phyloP scores from a whole-genome alignment of 1,284 basidiomycete species.

The Veloboletus limbatus region DNA sequence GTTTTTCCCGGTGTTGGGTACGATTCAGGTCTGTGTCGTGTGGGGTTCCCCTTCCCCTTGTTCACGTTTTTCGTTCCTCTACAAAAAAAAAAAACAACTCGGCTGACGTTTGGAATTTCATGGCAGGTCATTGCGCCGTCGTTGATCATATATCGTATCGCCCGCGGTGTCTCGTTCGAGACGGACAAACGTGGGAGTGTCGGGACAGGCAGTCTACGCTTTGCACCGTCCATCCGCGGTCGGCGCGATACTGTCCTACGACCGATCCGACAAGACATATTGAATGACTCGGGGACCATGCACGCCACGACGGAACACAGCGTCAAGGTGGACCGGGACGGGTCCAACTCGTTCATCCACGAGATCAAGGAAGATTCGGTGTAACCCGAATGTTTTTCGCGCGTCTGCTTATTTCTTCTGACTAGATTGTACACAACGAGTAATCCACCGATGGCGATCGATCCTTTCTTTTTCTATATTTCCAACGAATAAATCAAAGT shows the following conservation, averaged over 20 bases:
- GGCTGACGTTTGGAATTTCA: too few species aligned
- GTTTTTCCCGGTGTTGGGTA: constrained; percentile 22
- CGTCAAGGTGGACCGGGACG: constrained; percentile 3
- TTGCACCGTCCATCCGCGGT: constrained; percentile 1
- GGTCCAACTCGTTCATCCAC: constrained; percentile 17
- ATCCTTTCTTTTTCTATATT: too few species aligned
- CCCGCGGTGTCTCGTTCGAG: constrained; percentile 16
- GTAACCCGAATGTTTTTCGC: too few species aligned
- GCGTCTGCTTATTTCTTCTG: too few species aligned
- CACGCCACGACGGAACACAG: constrained; percentile 1
- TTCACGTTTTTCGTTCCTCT: too few species aligned
- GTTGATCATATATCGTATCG: constrained; percentile 25
- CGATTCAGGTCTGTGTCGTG: constrained; percentile 22
- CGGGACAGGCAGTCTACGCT: constrained; percentile 8
- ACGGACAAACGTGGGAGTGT: constrained; percentile 10
- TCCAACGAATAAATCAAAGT: too few species aligned
- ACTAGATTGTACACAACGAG: constrained; percentile 5
- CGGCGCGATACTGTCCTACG: background rate
- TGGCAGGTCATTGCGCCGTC: constrained; percentile 18
- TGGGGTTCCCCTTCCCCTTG: too few species aligned
- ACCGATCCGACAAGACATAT: background rate
- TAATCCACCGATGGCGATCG: too few species aligned
- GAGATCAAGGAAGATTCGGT: constrained; percentile 17
- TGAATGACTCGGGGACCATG: constrained; percentile 11
- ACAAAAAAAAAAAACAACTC: too few species aligned